These are phyloP conservation scores for Diaporthe destruens DNA, from an alignment of 2,329 filamentous ascomycete genomes.

Conservation along the genomic window DNA sequence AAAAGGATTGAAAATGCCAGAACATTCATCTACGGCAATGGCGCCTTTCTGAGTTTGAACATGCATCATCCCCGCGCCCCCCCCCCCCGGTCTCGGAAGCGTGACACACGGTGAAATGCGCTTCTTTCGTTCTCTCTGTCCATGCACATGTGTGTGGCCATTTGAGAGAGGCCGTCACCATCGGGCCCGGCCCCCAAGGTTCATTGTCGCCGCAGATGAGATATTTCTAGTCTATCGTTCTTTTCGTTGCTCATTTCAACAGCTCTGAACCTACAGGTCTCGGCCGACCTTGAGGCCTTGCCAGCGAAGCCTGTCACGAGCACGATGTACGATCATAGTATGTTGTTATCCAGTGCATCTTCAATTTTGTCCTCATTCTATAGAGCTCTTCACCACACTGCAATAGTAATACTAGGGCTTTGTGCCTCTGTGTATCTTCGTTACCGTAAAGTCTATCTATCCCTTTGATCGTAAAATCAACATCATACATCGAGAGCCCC, in stretches of 20 bases:
- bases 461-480: conserved; percentile 21
- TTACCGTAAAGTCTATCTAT: conserved; percentile 29
- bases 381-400: conserved; percentile 18
- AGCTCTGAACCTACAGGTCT: background rate
- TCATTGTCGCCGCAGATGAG: background rate
- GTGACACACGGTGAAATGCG: background rate
- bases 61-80: background rate
- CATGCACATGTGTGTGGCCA: background rate
- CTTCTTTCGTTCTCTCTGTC: background rate
- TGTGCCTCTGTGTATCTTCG: conserved; percentile 2
- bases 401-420: conserved; percentile 12
- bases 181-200: too few relatives aligned
- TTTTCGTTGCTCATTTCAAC: background rate
- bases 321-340: background rate
- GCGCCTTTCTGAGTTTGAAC: background rate
- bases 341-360: background rate
- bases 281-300: background rate
- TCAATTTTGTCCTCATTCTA: conserved; percentile 23
- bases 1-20: background rate
- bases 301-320: background rate
- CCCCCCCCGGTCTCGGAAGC: background rate
- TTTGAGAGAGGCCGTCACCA: background rate
- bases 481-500: conserved; percentile 1
- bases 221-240: background rate
- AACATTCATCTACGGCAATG: background rate